Evolutionary conservation across 805 yeast genomes (phyloP).

Genomic region (Sugiyamaella mastotermitis): DNA sequence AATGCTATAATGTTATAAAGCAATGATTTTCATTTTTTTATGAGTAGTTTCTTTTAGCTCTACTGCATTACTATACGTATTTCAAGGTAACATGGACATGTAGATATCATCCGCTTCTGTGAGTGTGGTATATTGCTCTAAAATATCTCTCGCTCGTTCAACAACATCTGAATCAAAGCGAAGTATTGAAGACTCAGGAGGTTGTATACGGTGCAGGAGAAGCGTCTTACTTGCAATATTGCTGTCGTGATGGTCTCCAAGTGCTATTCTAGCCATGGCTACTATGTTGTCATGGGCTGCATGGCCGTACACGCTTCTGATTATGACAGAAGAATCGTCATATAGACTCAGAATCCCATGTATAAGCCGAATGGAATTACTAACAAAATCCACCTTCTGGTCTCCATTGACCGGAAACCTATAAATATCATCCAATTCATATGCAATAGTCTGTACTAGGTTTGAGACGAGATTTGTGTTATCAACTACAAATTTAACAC

Average conservation of each 20-base stretch:
- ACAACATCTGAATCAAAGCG: slow-evolving; percentile 38
- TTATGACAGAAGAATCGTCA: slow-evolving; percentile 8
- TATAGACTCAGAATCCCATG: slow-evolving; percentile 15
- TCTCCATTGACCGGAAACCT: not conserved
- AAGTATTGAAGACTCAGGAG: not conserved
- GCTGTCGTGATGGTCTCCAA: slow-evolving; percentile 15
- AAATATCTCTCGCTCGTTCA: slow-evolving; percentile 62
- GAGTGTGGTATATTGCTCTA: slow-evolving; percentile 61
- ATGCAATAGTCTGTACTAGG: slow-evolving; percentile 10
- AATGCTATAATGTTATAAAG: too few relatives aligned
- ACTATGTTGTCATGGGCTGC: slow-evolving; percentile 21
- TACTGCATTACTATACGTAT: too few relatives aligned
- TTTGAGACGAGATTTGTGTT: slow-evolving; percentile 2
- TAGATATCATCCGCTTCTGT: slow-evolving; percentile 77
- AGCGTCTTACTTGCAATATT: too few relatives aligned
- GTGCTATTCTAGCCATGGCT: slow-evolving; percentile 24
- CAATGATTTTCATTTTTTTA: too few relatives aligned
- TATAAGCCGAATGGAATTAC: slow-evolving; percentile 13
- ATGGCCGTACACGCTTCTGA: slow-evolving; percentile 8
- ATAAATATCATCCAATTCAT: slow-evolving; percentile 11
- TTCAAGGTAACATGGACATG: slow-evolving; percentile 42
- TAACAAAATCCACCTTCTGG: slow-evolving; percentile 7
- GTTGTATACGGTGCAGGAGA: too few relatives aligned
- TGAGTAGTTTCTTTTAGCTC: too few relatives aligned
- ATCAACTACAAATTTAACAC: slow-evolving; percentile 4